These are phyloP conservation scores for Agastache rugosa DNA, from an alignment of 257 asterid genomes.

Conservation along the genomic window DNA sequence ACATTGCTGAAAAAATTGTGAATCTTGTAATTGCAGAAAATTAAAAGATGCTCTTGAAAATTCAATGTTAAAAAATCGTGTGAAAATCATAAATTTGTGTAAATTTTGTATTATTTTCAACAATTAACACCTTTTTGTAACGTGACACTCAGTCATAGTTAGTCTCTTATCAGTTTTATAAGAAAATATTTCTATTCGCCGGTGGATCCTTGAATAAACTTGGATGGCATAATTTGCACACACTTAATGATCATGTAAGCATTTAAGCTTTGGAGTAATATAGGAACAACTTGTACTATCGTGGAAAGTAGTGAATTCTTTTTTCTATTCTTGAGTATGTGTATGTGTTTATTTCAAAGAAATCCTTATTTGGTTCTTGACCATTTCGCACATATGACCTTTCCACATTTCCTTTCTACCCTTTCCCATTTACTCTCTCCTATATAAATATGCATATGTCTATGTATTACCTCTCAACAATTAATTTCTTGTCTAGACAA, in stretches of 20 bases:
- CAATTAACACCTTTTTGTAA: too few species aligned
- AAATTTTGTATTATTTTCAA: too few species aligned
- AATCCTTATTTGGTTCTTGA: conserved; percentile 43
- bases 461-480: neutral
- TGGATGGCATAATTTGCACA: neutral
- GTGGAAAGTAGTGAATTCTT: neutral
- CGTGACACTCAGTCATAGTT: too few species aligned
- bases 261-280: neutral
- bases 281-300: neutral
- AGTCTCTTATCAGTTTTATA: too few species aligned
- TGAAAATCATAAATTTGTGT: too few species aligned
- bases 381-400: conserved; percentile 39
- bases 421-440: conserved; percentile 27
- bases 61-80: too few species aligned
- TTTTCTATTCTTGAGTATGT: neutral
- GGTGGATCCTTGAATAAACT: neutral
- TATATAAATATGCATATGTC: neutral
- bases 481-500: conserved; percentile 33
- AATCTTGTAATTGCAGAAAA: too few species aligned
- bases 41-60: too few species aligned
- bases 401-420: conserved; percentile 37
- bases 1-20: too few species aligned
- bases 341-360: conserved; percentile 29
- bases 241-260: neutral
- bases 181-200: too few species aligned